Conservation (phyloP, 225 moss, liverwort and hornwort species). For the Polytrichum commune region DNA sequence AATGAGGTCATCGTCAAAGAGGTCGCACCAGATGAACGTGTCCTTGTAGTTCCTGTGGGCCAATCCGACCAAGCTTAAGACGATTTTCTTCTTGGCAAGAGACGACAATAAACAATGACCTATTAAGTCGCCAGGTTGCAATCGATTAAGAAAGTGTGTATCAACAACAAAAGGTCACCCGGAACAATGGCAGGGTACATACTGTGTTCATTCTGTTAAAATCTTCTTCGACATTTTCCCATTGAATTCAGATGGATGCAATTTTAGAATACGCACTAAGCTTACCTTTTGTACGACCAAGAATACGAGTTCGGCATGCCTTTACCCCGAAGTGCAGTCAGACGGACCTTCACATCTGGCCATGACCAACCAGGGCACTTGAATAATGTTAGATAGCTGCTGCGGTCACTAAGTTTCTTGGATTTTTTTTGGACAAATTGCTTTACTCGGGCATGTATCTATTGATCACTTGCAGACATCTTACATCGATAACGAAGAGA, state of each 20-base stretch:
- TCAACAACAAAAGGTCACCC: too few species aligned
- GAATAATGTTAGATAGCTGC: too few species aligned
- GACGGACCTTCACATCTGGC: slow-evolving; percentile 81
- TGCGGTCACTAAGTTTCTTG: background rate
- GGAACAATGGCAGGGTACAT: too few species aligned
- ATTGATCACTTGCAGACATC: background rate
- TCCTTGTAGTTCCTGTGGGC: slow-evolving; percentile 42
- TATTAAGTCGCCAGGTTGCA: too few species aligned
- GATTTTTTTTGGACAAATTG: too few species aligned
- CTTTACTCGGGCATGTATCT: background rate
- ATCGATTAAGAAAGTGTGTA: too few species aligned
- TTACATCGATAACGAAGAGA: background rate
- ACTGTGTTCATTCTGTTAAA: background rate
- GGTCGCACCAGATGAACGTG: slow-evolving; percentile 50
- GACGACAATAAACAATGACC: too few species aligned
- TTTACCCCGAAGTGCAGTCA: slow-evolving; percentile 78
- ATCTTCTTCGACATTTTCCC: background rate
- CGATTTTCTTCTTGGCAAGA: too few species aligned
- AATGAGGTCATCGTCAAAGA: slow-evolving; percentile 45
- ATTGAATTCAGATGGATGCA: background rate
- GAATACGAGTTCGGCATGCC: slow-evolving; percentile 87
- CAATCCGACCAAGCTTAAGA: background rate
- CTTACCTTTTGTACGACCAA: slow-evolving; percentile 78
- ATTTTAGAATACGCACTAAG: too few species aligned
- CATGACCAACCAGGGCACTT: background rate